Base-by-base conservation (phyloP, 306 rosid species). In the Vachellia collinsii region DNA sequence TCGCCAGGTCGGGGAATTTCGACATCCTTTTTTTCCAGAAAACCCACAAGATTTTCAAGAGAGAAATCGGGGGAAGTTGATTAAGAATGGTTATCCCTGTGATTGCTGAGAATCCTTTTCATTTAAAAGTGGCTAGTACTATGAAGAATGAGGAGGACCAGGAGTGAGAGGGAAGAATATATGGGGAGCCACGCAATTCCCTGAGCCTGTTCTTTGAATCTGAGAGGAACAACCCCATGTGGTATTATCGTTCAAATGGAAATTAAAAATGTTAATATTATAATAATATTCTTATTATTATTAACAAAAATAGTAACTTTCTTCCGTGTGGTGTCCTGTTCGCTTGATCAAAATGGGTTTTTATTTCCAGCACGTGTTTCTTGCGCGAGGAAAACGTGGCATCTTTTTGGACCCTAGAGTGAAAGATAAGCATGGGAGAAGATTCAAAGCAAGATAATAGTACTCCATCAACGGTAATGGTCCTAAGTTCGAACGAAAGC, bases 131-230 rank as follows among this genome's bases (percentile, higher is more conserved):
- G 39, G 69, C 16, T 3, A 50, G 43, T 17, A 29, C 34, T 29
- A 16, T 34, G 68, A 50, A 47, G 11, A 25, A 37, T 13, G 46
- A 25, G 0, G 8, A 53, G 4, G 44, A 12, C 50, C 23, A 16
- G 0, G 62, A 3, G 58, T 0, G 74, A 67, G 37, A 59, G 20
- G 11, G 83, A 65, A 50, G 81, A 82, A 79, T 36, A 70, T 73
- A 85, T 16, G 67, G 47, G 47, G 51, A 74, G 36, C 44, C 79
- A 62, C 56, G 77, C n/a, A 36, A 14, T 64, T 71, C 47, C 51
- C 54, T 12, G 14, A 39, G 86, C 85, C 75, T 44, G 83, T 87
- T 80, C 85, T 43, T 79, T 67, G 90, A 84, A 84, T 77, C 59
- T 37, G 77, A 64, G 47, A 67, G 25, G 51, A 47, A 44, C 56